Base-by-base conservation (phyloP, 140 eudicot genomes). In the Flaveria floridana region DNA sequence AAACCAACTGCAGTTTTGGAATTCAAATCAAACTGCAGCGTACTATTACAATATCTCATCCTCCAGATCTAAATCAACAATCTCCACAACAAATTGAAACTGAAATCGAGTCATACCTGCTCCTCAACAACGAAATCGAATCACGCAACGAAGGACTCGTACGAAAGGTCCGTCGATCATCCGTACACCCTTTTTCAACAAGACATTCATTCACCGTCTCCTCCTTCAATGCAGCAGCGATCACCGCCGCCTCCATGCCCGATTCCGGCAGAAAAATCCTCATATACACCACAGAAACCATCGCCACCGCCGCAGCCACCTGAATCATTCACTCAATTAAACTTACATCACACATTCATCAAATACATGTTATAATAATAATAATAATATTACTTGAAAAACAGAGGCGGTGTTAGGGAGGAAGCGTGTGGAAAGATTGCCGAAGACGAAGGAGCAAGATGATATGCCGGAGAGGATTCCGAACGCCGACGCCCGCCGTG, bases 381-480 rank as follows among this genome's bases (percentile, higher is more conserved):
- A 55, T 16, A 0, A 2, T 39, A 0, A 1, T 26, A 25, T 72
- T 77, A 91, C 97, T 78, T 91, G 88, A 56, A 91, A 91, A 62
- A 88, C 84, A 46, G 96, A 87, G 15, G 97, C 78, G 41, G 91
- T 78, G 64, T 91, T 81, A 53, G 96, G 89, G 78, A 89, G 96
- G 77, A 91, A 89, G 25, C 97, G 96, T 80, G 97, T 74, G 9
- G 86, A 87, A 41, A 91, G 81, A 63, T 84, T 91, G n/a, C 97
- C 97, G 69, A 86, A 85, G 68, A 91, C 97, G 66, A 89, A 91
- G 0, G 97, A 85, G 75, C 88, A 82, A 0, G 96, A 91, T 21
- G 84, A 50, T 70, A 91, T 77, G 65, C 97, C 97, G 16, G 97
- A 73, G 6, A 91, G 78, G 56, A 91, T 82, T 75, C 97, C 97